Evolutionary conservation across 225 moss, liverwort and hornwort species (phyloP), one percentile per base, ranked within the genome.

Genomic region (Straminergon stramineum): DNA sequence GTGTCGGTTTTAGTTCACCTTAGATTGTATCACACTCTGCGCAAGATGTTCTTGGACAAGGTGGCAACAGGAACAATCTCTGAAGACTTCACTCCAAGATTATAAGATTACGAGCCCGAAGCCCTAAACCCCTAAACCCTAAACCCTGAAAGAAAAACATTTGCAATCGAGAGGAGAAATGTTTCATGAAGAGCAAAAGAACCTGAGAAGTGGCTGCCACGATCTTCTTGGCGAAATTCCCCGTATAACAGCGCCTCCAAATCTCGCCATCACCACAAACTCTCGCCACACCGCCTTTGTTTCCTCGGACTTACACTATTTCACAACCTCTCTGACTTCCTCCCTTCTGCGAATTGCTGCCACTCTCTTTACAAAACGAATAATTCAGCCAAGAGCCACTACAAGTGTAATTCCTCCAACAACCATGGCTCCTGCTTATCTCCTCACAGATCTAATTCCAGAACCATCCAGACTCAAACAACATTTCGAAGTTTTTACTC

Each of bases 141-240:
- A 86, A 86, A 81, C 35, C 86, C 73, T 64, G 16, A 12, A 75
- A 1, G 2, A 65, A 17, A 71, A 52, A n/a, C 22, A 53, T 45
- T 78, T 17, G 22, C 39, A 43, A 31, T 16, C 22, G 7, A 55
- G 69, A 71, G 31, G 45, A 57, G 39, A 82, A 39, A 11, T 3
- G 22, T 43, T 66, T 43, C 45, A 27, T 30, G 52, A 52, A 62
- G 69, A n/a, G 35, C n/a, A 51, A 35, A 80, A 61, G 56, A 41
- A 94, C 94, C 93, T 94, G 91, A 93, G 88, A 88, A 88, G 76
- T 21, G 91, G 68, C 48, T 88, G 61, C 89, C 90, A 92, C 51
- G 87, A 76, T 86, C 83, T 65, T 84, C 89, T 78, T n/a, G 77
- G 34, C 27, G 87, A 86, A 79, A 93, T 74, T 37, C 88, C 90